Evolutionary conservation across 2,329 filamentous ascomycete genomes (phyloP), one percentile per base, ranked within the genome.

Genomic region (Penicillium sp.): DNA sequence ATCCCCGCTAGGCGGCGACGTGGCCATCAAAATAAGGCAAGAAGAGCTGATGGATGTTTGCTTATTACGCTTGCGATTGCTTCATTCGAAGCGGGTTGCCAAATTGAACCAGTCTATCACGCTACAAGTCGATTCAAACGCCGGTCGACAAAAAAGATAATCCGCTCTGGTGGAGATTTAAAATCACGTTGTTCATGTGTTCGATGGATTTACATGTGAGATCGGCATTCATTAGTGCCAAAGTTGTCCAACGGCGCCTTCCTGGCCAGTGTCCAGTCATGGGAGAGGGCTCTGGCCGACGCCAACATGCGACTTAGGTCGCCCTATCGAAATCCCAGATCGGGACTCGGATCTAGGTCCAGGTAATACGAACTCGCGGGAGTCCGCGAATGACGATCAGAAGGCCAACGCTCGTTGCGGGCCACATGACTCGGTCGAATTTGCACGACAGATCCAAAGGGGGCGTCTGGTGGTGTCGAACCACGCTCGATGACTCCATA

Each of bases 401-500:
- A 36, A 27, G 14, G 19, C 33, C 51, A 44, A 19, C 36, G 16
- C 18, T 36, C 36, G 22, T 31, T n/a, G 31, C 40, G 33, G 14
- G 51, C 47, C 43, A 52, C 39, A 41, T 53, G 22, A 13, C 47
- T 47, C 19, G 51, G 50, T 14, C 22, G 54, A 37, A 61, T 55
- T 46, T 60, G 55, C 54, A 66, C 50, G 44, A 65, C 49, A 27
- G 62, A 37, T n/a, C 66, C 65, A 47, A 70, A 62, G 16, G 63
- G 63, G 33, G 60, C 54, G 53, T 57, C 35, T 13, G 50, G 39
- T 36, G 59, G 53, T 7, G 53, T 55, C 44, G 68, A 55, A 13
- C 70, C 71, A 18, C 58, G 57, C 50, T 66, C 60, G 18, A 74
- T 61, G 24, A 66, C 46, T 3, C 68, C 68, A 31, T 56, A 55